These are phyloP conservation scores for Linnemannia exigua DNA, from an alignment of 192 early-diverging fungal species.

Conservation along the genomic window DNA sequence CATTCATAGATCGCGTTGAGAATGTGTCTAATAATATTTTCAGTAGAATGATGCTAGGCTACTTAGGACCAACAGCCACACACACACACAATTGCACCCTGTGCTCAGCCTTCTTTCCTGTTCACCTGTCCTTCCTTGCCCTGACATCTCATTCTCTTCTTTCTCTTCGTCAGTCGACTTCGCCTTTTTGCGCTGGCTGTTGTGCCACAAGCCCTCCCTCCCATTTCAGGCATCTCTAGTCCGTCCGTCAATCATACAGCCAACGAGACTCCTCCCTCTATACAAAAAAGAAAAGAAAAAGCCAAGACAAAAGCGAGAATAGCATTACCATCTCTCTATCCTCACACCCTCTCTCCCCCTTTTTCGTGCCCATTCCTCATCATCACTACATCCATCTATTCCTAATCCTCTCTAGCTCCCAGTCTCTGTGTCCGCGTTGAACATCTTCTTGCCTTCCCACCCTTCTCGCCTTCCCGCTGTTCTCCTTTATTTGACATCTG, in stretches of 20 bases:
- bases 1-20: not conserved
- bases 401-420: not conserved
- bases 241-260: not conserved
- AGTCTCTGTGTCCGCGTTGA: not conserved
- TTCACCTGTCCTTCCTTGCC: not conserved
- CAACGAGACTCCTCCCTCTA: not conserved
- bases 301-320: not conserved
- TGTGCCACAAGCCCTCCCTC: not conserved
- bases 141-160: not conserved
- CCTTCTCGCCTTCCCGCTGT: not conserved
- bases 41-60: not conserved
- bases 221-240: not conserved
- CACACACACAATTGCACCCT: not conserved
- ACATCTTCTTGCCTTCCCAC: not conserved
- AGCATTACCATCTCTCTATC: not conserved
- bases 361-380: not conserved
- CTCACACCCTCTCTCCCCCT: not conserved
- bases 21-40: not conserved
- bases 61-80: not conserved
- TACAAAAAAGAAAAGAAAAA: not conserved
- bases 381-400: not conserved
- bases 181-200: not conserved
- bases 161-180: not conserved
- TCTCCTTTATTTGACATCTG: not conserved
- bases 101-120: not conserved